Evolutionary conservation across 306 rosid species (phyloP).

Genomic region (Fagus sylvatica): DNA sequence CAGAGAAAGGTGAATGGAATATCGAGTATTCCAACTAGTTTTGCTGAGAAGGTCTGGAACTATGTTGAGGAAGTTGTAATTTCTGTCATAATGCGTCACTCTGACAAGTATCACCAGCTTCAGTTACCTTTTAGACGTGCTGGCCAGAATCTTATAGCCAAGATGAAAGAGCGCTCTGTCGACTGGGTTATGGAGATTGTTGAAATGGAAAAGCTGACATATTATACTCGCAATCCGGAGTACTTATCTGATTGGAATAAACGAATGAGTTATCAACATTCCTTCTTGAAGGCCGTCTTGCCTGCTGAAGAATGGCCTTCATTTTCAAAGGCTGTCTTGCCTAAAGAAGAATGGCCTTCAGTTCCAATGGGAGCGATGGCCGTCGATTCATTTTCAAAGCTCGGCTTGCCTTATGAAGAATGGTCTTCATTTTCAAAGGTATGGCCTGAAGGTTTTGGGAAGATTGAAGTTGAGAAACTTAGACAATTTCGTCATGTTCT

Average conservation of each 20-base stretch:
- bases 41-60: slow-evolving; percentile 41
- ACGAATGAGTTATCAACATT: slow-evolving; percentile 24
- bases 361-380: too few relatives aligned
- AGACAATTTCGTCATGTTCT: slow-evolving; percentile 11
- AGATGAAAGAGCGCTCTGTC: slow-evolving; percentile 30
- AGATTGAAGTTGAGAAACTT: slow-evolving; percentile 28
- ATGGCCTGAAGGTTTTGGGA: slow-evolving; percentile 37
- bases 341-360: too few relatives aligned
- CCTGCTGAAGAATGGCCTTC: too few relatives aligned
- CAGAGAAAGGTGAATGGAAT: slow-evolving; percentile 37
- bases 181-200: slow-evolving; percentile 35
- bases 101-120: slow-evolving; percentile 44
- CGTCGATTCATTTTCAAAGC: too few relatives aligned
- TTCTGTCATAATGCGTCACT: slow-evolving; percentile 25
- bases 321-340: too few relatives aligned
- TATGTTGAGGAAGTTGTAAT: slow-evolving; percentile 37
- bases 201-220: slow-evolving; percentile 52
- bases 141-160: slow-evolving; percentile 3
- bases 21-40: slow-evolving; percentile 19
- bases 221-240: slow-evolving; percentile 48
- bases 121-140: slow-evolving; percentile 26
- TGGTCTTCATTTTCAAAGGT: not conserved
- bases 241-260: slow-evolving; percentile 30
- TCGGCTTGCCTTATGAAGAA: too few relatives aligned
- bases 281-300: slow-evolving; percentile 2